Percentiles rank a stretch among this genome's conserved stretches.
phyloP scores from a whole-genome alignment of 2,329 filamentous ascomycete species.

The Fusarium pininemorale region DNA sequence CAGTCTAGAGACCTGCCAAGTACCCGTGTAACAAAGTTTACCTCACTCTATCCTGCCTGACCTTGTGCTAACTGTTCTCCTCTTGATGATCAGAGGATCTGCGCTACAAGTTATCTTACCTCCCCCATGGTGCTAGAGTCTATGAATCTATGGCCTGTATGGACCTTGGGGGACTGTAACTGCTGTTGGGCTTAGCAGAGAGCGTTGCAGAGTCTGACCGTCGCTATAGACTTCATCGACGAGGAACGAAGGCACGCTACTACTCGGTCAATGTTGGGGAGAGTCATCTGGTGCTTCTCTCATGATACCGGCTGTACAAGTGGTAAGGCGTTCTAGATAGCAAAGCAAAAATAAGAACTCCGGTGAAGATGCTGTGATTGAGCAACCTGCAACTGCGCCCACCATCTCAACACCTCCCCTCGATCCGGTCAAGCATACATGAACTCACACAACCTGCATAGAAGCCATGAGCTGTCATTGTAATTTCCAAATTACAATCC shows the following conservation, averaged over 20 bases:
- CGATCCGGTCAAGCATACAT: not conserved
- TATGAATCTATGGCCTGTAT: rapidly evolving
- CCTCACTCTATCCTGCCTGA: not conserved
- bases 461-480: not conserved
- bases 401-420: not conserved
- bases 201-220: not conserved
- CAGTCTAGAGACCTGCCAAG: not conserved
- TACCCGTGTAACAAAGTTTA: not conserved
- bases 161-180: rapidly evolving
- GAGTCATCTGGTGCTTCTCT: rapidly evolving
- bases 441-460: not conserved
- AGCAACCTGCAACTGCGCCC: not conserved
- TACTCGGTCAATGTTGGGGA: not conserved
- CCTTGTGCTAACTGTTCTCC: too few species aligned
- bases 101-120: not conserved
- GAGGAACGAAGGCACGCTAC: rapidly evolving
- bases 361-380: not conserved
- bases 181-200: not conserved
- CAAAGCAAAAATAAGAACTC: not conserved
- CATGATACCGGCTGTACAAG: rapidly evolving
- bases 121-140: rapidly evolving
- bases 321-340: rapidly evolving
- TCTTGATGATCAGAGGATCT: too few species aligned
- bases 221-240: too few species aligned
- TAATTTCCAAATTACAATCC: not conserved